These are phyloP conservation scores for Rosa lucieae DNA, from an alignment of 306 rosid genomes.

Conservation along the genomic window DNA sequence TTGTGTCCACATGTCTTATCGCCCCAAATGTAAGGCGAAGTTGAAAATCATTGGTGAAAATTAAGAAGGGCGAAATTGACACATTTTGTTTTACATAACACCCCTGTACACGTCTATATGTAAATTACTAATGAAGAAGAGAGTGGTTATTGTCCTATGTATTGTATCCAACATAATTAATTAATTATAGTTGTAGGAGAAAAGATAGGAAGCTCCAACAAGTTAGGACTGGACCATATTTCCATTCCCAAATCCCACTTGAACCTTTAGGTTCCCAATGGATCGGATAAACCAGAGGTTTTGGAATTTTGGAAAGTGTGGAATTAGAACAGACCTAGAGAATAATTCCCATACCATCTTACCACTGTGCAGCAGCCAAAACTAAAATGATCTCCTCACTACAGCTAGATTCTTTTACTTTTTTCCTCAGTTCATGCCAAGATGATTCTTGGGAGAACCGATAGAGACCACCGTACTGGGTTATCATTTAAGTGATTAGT, in stretches of 20 bases:
- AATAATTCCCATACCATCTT: not conserved
- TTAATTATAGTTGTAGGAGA: too few species aligned
- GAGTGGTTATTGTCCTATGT: too few species aligned
- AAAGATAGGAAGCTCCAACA: not conserved
- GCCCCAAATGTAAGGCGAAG: too few species aligned
- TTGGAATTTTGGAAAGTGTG: not conserved
- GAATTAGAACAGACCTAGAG: not conserved
- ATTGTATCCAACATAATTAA: too few species aligned
- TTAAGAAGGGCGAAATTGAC: too few species aligned
- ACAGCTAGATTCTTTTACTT: not conserved
- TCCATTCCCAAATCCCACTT: not conserved
- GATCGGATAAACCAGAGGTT: not conserved
- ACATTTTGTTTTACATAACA: too few species aligned
- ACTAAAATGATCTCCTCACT: not conserved
- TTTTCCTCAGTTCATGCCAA: not conserved
- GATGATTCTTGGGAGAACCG: not conserved
- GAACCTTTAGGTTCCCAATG: not conserved
- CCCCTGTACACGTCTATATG: too few species aligned
- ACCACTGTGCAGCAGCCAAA: not conserved
- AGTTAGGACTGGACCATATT: not conserved
- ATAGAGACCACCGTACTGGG: not conserved
- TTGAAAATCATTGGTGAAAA: too few species aligned
- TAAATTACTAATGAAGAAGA: too few species aligned
- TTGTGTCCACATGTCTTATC: too few species aligned
- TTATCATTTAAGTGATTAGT: conserved; percentile 7